Base-by-base conservation (phyloP, 192 early-diverging fungal genomes). In the Podila verticillata region DNA sequence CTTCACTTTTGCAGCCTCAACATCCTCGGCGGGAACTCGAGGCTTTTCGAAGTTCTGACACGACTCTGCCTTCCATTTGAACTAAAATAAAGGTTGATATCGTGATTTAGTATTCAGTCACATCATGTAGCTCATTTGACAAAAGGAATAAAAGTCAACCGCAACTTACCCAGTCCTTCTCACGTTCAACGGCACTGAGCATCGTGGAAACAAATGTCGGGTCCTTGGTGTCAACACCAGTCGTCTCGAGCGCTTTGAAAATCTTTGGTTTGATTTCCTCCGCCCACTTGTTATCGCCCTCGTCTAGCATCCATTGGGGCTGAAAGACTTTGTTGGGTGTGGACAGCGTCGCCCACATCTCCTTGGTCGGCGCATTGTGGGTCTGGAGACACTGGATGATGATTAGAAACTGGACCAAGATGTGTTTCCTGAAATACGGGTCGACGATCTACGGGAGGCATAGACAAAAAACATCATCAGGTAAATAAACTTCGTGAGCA, bases 391-490 rank as follows among this genome's bases (percentile, higher is more conserved):
- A 95, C 63, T 95, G 91, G 22, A 95, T 82, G 10, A 95, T 84
- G n/a, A 98, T 95, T n/a, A 95, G 78, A 31, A 93, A 85, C 79
- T 98, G 96, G 24, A 96, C 84, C 31, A 98, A 83, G 8, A 98
- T 88, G 68, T 95, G 94, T 48, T 94, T 91, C 58, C 96, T 91
- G 75, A 97, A 95, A 61, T 89, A 82, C 9, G 91, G 84, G 67
- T 99, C 97, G 15, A 84, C 81, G 22, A 98, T 83, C 91, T 98
- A 85, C 44, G n/a, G n/a, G 44, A 66, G 73, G 51, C 31, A 57
- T 66, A 32, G 75, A 56, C 8, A 75, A 32, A 57, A 3, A 56
- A 36, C 19, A 51, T 2, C 22, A 19, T 13, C 19, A 29, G 30
- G 48, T n/a, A 32, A 54, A 28, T 1, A n/a, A 30, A 15, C 15